These are phyloP conservation scores for Bacidia gigantensis DNA, from an alignment of 495 filamentous ascomycete species.

Conservation along the genomic window DNA sequence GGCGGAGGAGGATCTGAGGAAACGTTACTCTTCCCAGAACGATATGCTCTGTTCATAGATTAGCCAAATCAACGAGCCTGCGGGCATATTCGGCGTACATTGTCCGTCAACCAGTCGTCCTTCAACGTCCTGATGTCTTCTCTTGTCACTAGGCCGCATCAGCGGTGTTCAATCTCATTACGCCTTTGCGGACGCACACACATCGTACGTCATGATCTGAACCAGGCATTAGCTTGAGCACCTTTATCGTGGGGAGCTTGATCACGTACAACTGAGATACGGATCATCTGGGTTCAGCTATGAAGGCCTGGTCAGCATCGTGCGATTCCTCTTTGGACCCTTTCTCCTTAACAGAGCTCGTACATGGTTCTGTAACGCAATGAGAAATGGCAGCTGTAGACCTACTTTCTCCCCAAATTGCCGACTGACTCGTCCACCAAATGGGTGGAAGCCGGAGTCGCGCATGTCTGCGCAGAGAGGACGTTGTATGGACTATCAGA, in stretches of 20 bases:
- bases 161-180: not conserved
- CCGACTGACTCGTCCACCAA: slow-evolving; percentile 26
- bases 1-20: not conserved
- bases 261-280: slow-evolving; percentile 54
- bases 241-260: not conserved
- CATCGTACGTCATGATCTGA: slow-evolving; percentile 57
- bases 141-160: slow-evolving; percentile 44
- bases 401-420: slow-evolving; percentile 30
- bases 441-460: slow-evolving; percentile 27
- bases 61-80: not conserved
- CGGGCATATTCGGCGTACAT: slow-evolving; percentile 42
- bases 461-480: too few species aligned
- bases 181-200: slow-evolving; percentile 29
- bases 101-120: slow-evolving; percentile 96
- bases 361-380: too few species aligned
- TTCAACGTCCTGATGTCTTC: slow-evolving; percentile 81
- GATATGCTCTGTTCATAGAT: slow-evolving; percentile 52
- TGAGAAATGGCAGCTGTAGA: not conserved
- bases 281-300: slow-evolving; percentile 57
- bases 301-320: not conserved
- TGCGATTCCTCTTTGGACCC: not conserved
- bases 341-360: too few species aligned
- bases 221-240: not conserved
- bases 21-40: slow-evolving; percentile 90
- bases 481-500: too few species aligned